Base-by-base conservation (phyloP, 768 basidiomycete species). In the Kwoniella shandongensis region DNA sequence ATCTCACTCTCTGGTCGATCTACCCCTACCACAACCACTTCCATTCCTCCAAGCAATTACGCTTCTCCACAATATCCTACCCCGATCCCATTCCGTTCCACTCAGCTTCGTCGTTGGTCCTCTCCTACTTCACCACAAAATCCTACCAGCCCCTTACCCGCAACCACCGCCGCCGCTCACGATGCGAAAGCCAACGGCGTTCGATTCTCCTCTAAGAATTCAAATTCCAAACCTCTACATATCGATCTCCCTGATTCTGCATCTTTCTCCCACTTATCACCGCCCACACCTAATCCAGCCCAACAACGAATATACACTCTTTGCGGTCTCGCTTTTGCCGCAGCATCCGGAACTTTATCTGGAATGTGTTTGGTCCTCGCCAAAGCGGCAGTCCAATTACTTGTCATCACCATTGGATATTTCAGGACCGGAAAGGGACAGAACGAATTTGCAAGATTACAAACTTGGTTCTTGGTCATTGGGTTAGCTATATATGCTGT, bases 291-390 rank as follows among this genome's bases (percentile, higher is more conserved):
- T n/a, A 57, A 50, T 13, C 54, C 65, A 25, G 63, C 65, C 42
- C 67, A 73, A 54, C 63, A 52, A 59, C 81, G 81, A 27, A 85
- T 83, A 11, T 81, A 83, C 0, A 74, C 88, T 1, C 77, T 87
- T 56, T 76, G 91, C 41, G 88, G 91, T 11, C 80, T 91, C 44
- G 88, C 89, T 1, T 97, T 89, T 74, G 87, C 91, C 15, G 89
- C 89, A 12, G 83, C 86, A 49, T 91, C 88, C 3, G 92, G 92
- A 0, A 91, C 89, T 20, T 79, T 94, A 25, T 89, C 87, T 3
- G 92, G 92, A 22, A 88, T 97, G 85, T 94, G 90, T 72, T 79
- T 97, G 23, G 80, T 97, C 15, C 89, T 94, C 62, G 92, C 92
- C 15, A 97, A 97, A 79, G 89, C 89, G 58, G 91, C 89, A 2